Conservation (phyloP, 345 rosid species). For the Microthlaspi erraticum region DNA sequence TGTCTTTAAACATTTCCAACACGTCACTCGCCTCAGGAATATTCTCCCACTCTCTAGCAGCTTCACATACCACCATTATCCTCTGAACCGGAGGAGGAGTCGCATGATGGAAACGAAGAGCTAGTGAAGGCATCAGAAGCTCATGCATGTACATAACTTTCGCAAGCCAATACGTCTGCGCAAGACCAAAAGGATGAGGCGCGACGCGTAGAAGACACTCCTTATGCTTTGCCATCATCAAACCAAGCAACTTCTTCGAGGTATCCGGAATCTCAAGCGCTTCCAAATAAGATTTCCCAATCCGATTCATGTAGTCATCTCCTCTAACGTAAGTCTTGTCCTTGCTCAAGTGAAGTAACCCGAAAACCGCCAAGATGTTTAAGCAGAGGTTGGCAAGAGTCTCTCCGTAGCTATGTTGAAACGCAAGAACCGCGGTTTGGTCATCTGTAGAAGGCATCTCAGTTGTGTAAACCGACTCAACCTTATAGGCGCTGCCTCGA, state of each 20-base stretch:
- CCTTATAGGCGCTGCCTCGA: neutral
- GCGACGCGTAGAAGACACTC: conserved; percentile 27
- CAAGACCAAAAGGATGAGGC: conserved; percentile 31
- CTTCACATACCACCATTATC: conserved; percentile 2
- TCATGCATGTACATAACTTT: conserved; percentile 14
- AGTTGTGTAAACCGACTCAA: neutral
- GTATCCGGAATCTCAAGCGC: neutral
- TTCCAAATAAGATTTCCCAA: conserved; percentile 19
- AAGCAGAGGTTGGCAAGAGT: neutral
- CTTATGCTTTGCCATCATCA: neutral
- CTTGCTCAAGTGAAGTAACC: conserved; percentile 25
- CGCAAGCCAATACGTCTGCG: conserved; percentile 12
- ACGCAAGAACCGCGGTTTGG: neutral
- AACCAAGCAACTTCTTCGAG: neutral
- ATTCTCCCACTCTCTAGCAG: conserved; percentile 32
- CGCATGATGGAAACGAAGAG: neutral
- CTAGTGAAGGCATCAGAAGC: neutral
- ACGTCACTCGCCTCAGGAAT: neutral
- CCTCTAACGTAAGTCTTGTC: conserved; percentile 23
- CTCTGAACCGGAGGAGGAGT: conserved; percentile 19
- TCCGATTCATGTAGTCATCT: neutral
- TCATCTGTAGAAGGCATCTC: neutral
- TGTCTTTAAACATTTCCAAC: neutral
- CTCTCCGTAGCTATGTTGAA: neutral
- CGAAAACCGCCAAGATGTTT: conserved; percentile 18